Base-by-base conservation (phyloP, 2,329 filamentous ascomycete genomes). In the Cryphonectria carpinicola region DNA sequence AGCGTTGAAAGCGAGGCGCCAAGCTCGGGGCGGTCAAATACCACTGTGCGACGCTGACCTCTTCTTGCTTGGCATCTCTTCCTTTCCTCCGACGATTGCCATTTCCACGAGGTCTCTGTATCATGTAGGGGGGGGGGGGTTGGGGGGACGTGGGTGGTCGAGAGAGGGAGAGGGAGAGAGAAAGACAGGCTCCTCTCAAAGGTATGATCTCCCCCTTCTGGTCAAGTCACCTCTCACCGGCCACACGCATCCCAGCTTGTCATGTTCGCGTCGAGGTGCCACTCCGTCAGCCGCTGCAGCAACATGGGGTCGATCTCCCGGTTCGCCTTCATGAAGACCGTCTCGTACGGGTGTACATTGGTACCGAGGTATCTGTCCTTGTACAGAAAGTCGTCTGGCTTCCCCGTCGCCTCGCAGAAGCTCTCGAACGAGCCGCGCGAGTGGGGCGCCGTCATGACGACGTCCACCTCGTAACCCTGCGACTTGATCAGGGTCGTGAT, bases 321-420 rank as follows among this genome's bases (percentile, higher is more conserved):
- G 63, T 80, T 79, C 5, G 78, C 77, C 74, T 81, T 80, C 69
- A 78, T 74, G 68, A 82, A 82, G 25, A 82, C 67, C 1, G 78
- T 79, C 76, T 82, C 81, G 73, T 81, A 82, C 1, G 81, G 80
- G 61, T 82, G 80, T 10, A 80, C 67, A 66, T 76, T 79, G 67
- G 74, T 76, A 46, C 79, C 80, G 68, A 78, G 76, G 68, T 80
- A 78, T 41, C 70, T 72, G 32, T 74, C 71, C 39, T 76, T 71
- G 66, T 71, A 77, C 17, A 76, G 70, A 32, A 78, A 61, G 66
- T 80, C 80, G 13, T 74, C 73, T 11, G 70, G 71, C 22, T 60
- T 22, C 17, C 68, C 70, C 10, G 37, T 25, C 25, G 8, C 46
- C 14, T 66, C 49, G 66, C 73, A 74, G 62, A 73, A 74, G 19